Conservation (phyloP, 2,329 filamentous ascomycete genomes). For the Sarocladiaceae sp. region DNA sequence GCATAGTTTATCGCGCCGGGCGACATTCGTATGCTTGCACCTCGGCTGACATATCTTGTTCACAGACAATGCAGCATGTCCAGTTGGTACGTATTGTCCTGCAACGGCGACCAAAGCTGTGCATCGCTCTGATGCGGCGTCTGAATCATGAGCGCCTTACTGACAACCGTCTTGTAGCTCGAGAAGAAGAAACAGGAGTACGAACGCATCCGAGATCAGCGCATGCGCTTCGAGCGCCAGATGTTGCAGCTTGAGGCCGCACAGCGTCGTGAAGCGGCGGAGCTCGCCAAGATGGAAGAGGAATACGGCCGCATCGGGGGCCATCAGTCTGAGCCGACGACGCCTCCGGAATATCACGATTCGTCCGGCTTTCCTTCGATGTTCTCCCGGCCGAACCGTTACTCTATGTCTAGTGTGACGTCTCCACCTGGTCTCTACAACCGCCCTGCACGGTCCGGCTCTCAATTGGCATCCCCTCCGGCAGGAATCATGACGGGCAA, state of each 20-base stretch:
- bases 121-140: background rate
- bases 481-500: constrained; percentile 56
- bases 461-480: constrained; percentile 75
- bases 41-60: constrained; percentile 20
- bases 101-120: background rate
- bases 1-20: background rate
- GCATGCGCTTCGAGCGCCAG: constrained; percentile 83
- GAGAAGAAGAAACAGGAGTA: constrained; percentile 93
- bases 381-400: constrained; percentile 80
- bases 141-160: constrained; percentile 13
- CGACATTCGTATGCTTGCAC: too few relatives aligned
- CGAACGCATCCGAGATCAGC: constrained; percentile 85
- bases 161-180: constrained; percentile 55
- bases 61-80: constrained; percentile 64
- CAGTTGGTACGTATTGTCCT: constrained; percentile 61
- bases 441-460: constrained; percentile 71
- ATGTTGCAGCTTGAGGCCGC: constrained; percentile 87
- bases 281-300: constrained; percentile 80
- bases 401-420: constrained; percentile 83
- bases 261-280: constrained; percentile 76
- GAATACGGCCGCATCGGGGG: constrained; percentile 64
- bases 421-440: constrained; percentile 74
- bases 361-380: constrained; percentile 70
- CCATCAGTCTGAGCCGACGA: constrained; percentile 91
- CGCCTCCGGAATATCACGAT: constrained; percentile 88